A percentile compares a stretch with the other conserved stretches of the same genome.
Evolutionary conservation across 2,329 filamentous ascomycete species (phyloP).

Genomic region (Verticillium dahliae): DNA sequence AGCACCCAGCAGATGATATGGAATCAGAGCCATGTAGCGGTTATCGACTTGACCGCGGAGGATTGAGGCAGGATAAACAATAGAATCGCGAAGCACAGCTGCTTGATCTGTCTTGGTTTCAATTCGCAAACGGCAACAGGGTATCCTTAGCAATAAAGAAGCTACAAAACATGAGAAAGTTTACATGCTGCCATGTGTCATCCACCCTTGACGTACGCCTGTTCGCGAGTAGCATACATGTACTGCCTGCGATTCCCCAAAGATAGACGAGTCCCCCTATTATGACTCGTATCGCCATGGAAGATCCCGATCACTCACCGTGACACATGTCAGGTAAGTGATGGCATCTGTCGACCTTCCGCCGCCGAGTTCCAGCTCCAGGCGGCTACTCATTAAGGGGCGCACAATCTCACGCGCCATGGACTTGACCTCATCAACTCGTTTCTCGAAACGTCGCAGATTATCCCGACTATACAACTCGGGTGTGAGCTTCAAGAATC

Average conservation of each 20-base stretch:
- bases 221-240: not conserved
- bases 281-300: constrained; percentile 39
- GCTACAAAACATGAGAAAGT: no score
- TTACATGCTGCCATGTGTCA: not conserved
- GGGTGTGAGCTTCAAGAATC: constrained; percentile 76
- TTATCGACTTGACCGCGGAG: constrained; percentile 11
- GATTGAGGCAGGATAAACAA: not conserved
- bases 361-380: constrained; percentile 68
- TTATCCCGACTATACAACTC: constrained; percentile 85
- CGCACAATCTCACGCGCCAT: constrained; percentile 77
- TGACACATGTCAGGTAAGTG: constrained; percentile 45
- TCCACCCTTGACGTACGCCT: not conserved
- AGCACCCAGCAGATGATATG: not conserved
- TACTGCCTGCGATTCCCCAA: not conserved
- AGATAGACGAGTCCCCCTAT: not conserved
- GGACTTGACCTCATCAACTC: constrained; percentile 81
- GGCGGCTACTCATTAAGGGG: constrained; percentile 76
- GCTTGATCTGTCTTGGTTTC: no score
- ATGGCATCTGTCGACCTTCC: constrained; percentile 34
- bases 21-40: constrained; percentile 5
- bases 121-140: no score
- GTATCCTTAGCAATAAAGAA: no score
- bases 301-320: constrained; percentile 40
- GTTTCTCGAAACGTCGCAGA: constrained; percentile 74
- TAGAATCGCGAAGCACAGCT: not conserved